These are phyloP conservation scores for Euphrasia arctica DNA, from an alignment of 305 asterid genomes.

Conservation along the genomic window DNA sequence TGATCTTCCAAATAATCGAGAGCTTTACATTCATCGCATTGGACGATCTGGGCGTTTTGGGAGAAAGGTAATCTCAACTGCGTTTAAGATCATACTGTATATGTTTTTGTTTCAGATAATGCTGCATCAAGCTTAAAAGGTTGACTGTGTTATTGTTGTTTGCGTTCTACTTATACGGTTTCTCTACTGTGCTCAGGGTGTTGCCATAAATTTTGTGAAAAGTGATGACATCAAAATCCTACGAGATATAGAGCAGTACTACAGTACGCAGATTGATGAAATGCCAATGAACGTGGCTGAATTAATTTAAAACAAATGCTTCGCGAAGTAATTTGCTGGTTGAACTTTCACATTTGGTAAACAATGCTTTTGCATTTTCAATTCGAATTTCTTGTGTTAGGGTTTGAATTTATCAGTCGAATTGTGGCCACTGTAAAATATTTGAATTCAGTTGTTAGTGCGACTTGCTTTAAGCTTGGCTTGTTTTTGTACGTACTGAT, in stretches of 20 bases:
- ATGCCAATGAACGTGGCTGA: constrained; percentile 98
- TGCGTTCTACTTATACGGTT: not conserved
- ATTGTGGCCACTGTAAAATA: not conserved
- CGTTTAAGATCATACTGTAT: not conserved
- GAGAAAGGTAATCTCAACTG: constrained; percentile 55
- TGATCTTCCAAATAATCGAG: constrained; percentile 87
- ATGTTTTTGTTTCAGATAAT: not conserved
- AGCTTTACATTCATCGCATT: constrained; percentile 85
- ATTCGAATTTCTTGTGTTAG: not conserved
- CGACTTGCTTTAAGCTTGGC: not conserved
- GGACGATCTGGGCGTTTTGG: constrained; percentile 96
- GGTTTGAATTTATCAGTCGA: not conserved
- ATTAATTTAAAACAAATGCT: constrained; percentile 41
- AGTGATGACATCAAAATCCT: constrained; percentile 88
- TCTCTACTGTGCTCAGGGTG: constrained; percentile 57
- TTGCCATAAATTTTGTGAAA: constrained; percentile 87
- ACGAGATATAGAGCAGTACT: constrained; percentile 89
- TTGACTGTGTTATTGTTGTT: not conserved
- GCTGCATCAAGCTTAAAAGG: not conserved
- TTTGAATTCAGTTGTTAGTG: not conserved
- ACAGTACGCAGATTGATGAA: constrained; percentile 93
- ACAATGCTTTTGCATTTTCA: not conserved
- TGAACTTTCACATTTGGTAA: too few species aligned
- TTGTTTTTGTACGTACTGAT: not conserved
- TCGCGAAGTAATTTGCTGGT: not conserved